Evolutionary conservation across 2,329 filamentous ascomycete genomes (phyloP).

Genomic region (Thelonectria discophora): DNA sequence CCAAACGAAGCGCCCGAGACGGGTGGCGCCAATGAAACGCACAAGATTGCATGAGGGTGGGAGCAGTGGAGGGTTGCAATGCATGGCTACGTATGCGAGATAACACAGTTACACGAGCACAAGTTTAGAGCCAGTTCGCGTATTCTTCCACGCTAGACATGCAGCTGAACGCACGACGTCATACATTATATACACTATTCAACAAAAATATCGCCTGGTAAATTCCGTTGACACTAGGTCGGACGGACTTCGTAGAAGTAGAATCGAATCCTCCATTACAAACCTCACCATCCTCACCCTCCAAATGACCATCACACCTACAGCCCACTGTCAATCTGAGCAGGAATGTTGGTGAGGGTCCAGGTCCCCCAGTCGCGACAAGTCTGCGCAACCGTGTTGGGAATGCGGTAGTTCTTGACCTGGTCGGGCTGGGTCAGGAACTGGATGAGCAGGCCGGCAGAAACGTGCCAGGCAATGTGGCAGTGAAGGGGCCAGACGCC

Average conservation of each 20-base stretch:
- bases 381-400: slow-evolving; percentile 60
- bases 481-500: slow-evolving; percentile 65
- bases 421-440: slow-evolving; percentile 57
- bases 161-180: no score
- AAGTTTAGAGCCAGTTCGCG: no score
- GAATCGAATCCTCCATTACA: not conserved
- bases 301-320: no score
- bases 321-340: slow-evolving; percentile 64
- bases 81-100: not conserved
- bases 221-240: no score
- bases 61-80: slow-evolving; percentile 16
- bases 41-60: no score
- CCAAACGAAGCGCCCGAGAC: slow-evolving; percentile 9
- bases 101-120: not conserved
- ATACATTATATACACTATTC: no score
- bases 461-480: slow-evolving; percentile 66
- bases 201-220: no score
- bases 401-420: slow-evolving; percentile 52
- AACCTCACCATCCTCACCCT: no score
- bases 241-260: slow-evolving; percentile 6
- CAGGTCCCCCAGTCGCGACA: slow-evolving; percentile 62
- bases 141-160: no score
- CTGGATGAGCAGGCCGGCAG: slow-evolving; percentile 61
- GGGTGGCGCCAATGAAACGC: slow-evolving; percentile 20
- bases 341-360: slow-evolving; percentile 56